These are phyloP conservation scores for Calonectria montana DNA, from an alignment of 2,329 filamentous ascomycete genomes.

Conservation along the genomic window DNA sequence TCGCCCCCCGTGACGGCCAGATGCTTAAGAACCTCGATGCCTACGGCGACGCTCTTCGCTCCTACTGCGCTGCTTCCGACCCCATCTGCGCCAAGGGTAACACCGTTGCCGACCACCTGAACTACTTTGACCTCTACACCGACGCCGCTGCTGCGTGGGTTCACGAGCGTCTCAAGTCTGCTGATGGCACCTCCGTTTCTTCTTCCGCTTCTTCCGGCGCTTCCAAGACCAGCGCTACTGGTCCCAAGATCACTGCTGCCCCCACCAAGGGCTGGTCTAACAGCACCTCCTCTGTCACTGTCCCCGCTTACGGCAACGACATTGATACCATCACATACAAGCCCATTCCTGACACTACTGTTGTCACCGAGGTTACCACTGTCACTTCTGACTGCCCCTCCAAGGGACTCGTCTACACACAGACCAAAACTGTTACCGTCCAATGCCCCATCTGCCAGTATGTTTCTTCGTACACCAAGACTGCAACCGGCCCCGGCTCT, in stretches of 20 bases:
- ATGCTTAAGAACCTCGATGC: constrained; percentile 41
- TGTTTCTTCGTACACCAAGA: constrained; percentile 2
- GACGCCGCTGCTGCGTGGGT: constrained; percentile 22
- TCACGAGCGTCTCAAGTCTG: not conserved
- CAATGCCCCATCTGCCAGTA: constrained; percentile 11
- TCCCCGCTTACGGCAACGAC: constrained; percentile 10
- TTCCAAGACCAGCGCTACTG: not conserved
- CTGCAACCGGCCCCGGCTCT: not conserved
- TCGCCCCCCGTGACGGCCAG: constrained; percentile 40
- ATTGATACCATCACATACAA: constrained; percentile 15
- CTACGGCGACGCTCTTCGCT: constrained; percentile 41
- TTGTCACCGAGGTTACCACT: not conserved
- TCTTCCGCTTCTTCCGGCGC: not conserved
- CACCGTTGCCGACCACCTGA: constrained; percentile 19
- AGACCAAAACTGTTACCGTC: not conserved
- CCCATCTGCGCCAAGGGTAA: constrained; percentile 51
- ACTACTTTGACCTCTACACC: constrained; percentile 31
- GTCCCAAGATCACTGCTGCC: not conserved
- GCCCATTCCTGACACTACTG: not conserved
- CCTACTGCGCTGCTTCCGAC: constrained; percentile 50
- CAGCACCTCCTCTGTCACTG: constrained; percentile 5
- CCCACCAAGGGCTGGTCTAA: constrained; percentile 1
- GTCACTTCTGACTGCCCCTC: constrained; percentile 10
- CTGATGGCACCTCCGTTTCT: not conserved
- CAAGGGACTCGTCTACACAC: constrained; percentile 3